phyloP scores from a whole-genome alignment of 2,329 filamentous ascomycete genomes.

The Talaromyces pinophilus region DNA sequence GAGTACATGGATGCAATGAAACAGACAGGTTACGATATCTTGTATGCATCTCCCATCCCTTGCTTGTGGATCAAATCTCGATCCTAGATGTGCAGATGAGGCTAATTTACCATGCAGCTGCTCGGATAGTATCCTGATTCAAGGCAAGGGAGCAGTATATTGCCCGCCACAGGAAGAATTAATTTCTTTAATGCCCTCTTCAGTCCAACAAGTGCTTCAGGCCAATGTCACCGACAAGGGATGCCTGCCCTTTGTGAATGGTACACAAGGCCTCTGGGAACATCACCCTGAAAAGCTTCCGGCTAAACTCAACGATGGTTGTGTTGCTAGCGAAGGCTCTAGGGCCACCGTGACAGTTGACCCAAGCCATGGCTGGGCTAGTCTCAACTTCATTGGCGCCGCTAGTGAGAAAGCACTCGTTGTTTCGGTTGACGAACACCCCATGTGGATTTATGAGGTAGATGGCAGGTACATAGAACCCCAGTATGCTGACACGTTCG shows the following conservation, averaged over 20 bases:
- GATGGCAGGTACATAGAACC: slow-evolving; percentile 49
- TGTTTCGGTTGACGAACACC: slow-evolving; percentile 48
- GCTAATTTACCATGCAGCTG: slow-evolving; percentile 45
- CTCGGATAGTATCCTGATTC: slow-evolving; percentile 63
- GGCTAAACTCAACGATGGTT: slow-evolving; percentile 20
- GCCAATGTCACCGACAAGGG: slow-evolving; percentile 29
- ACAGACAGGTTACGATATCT: slow-evolving; percentile 23
- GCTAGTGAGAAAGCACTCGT: slow-evolving; percentile 35
- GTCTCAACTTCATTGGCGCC: slow-evolving; percentile 43
- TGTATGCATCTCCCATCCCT: slow-evolving; percentile 12
- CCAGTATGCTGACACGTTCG: slow-evolving; percentile 36
- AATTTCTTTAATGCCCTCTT: slow-evolving; percentile 14
- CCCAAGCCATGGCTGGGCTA: slow-evolving; percentile 36
- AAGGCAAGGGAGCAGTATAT: slow-evolving; percentile 53
- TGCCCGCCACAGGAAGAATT: slow-evolving; percentile 21
- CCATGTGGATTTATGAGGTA: slow-evolving; percentile 47
- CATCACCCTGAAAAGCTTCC: slow-evolving; percentile 24
- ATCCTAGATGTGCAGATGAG: neutral
- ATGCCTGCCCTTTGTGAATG: slow-evolving; percentile 21
- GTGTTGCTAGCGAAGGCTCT: slow-evolving; percentile 29
- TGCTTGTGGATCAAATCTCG: neutral
- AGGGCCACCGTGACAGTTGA: slow-evolving; percentile 38
- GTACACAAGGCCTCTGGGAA: slow-evolving; percentile 20
- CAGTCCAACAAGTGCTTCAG: slow-evolving; percentile 22
- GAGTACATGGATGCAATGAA: slow-evolving; percentile 31